Evolutionary conservation across 2,329 filamentous ascomycete species (phyloP).

Genomic region (Coleophoma crateriformis): DNA sequence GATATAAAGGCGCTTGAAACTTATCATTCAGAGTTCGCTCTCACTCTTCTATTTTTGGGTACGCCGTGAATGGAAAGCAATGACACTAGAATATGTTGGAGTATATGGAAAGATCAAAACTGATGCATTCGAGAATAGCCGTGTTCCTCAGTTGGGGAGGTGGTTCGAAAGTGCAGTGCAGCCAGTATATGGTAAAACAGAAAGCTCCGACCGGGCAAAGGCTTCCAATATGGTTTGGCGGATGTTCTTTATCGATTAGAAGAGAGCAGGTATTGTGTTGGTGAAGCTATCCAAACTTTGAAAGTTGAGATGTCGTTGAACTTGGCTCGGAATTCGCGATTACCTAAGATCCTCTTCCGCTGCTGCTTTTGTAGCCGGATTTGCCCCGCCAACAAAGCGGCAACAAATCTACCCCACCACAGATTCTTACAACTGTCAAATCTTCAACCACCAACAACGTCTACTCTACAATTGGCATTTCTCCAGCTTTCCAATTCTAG

Average conservation of each 20-base stretch:
- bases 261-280: constrained; percentile 6
- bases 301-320: constrained; percentile 24
- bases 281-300: constrained; percentile 9
- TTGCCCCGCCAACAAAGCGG: neutral
- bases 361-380: neutral
- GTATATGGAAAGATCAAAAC: no score
- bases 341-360: neutral
- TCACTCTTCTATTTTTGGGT: no score
- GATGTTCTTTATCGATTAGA: neutral
- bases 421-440: neutral
- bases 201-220: constrained; percentile 19
- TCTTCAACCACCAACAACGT: neutral
- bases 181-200: neutral
- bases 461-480: neutral
- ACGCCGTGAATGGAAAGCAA: no score
- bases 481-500: neutral
- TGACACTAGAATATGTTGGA: no score
- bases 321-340: neutral
- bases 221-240: constrained; percentile 2
- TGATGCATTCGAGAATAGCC: no score
- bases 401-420: neutral
- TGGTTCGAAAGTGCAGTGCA: neutral
- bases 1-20: no score
- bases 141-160: neutral
- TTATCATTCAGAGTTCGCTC: no score